A percentile compares a stretch with the other conserved stretches of the same genome.
Conservation (phyloP, 257 asterid genomes). For the Apocynum venetum region DNA sequence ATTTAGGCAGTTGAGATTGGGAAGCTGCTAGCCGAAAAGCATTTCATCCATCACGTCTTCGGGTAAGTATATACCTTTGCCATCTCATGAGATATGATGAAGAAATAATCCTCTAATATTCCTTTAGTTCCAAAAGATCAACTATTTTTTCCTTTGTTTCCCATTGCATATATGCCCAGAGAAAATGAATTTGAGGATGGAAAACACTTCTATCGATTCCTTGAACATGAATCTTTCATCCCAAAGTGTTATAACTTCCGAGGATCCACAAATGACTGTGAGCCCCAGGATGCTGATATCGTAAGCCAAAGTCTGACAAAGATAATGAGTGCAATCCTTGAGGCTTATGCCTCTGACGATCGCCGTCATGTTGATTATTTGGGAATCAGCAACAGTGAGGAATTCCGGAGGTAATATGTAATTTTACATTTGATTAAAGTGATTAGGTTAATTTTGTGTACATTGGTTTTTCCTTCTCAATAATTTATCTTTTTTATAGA, state of each 20-base stretch:
- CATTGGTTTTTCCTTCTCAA: neutral
- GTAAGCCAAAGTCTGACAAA: slow-evolving; percentile 54
- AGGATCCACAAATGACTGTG: slow-evolving; percentile 58
- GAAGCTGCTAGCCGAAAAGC: slow-evolving; percentile 65
- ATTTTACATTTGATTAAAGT: neutral
- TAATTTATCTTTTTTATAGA: neutral
- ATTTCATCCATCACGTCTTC: slow-evolving; percentile 77
- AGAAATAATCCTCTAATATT: neutral
- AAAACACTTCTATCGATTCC: slow-evolving; percentile 69
- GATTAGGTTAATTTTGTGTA: neutral
- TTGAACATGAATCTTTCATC: slow-evolving; percentile 85
- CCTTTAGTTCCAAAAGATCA: slow-evolving; percentile 43
- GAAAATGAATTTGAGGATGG: slow-evolving; percentile 91
- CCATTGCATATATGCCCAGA: slow-evolving; percentile 28
- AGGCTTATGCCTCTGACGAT: slow-evolving; percentile 74
- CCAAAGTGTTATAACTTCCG: slow-evolving; percentile 77
- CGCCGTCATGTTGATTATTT: slow-evolving; percentile 55
- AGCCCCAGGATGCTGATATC: slow-evolving; percentile 52
- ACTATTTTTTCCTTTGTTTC: slow-evolving; percentile 61
- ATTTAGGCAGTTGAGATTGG: slow-evolving; percentile 77
- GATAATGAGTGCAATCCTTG: slow-evolving; percentile 82
- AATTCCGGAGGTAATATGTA: slow-evolving; percentile 66
- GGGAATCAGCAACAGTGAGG: slow-evolving; percentile 93
- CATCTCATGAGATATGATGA: neutral
- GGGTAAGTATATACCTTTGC: slow-evolving; percentile 51